Evolutionary conservation across 176 grass and related monocot genomes (phyloP), one percentile per base, ranked within the genome.

Genomic region (Zizania latifolia): DNA sequence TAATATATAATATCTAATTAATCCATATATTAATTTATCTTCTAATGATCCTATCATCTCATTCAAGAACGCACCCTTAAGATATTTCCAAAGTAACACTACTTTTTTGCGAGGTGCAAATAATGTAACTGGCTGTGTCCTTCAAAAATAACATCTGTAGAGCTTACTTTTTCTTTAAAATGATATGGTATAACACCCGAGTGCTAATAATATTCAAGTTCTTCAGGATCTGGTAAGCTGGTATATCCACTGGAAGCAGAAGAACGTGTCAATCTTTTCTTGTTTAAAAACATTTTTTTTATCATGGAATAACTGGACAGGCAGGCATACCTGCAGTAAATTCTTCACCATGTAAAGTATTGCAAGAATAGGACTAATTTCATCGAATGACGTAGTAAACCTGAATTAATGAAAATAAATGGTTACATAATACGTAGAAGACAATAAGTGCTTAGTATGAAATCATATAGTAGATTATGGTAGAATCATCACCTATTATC

Each of bases 161-260:
- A 40, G 10, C 82, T 86, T 71, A 92, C 78, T 85, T 92, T 56
- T 81, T 92, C 43, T 92, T 92, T 8, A 83, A 79, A 79, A 88
- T 88, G 65, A 88, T 79, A 3, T 74, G 82, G 62, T 92, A 88
- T 45, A 92, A 70, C 44, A 92, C 51, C 5, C 78, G 85, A 26
- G 89, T 92, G 62, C 89, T 92, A 58, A 92, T 92, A 34, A 92
- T 92, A 61, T 92, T 92, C 31, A 92, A 70, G 30, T 92, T 92
- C 78, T 88, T 92, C 78, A 92, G 23, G 48, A 85, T 92, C 37
- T 92, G 89, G 78, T 92, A 92, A 68, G 85, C 89, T 58, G 85
- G 89, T 39, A 78, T 85, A 62, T 92, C 89, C 78, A 92, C 85
- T 78, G 63, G 4, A 67, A 77, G 21, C 16, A 9, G 28, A 31